Evolutionary conservation across 768 basidiomycete genomes (phyloP), one percentile per base, ranked within the genome.

Genomic region (Pleurotus citrinopileatus): DNA sequence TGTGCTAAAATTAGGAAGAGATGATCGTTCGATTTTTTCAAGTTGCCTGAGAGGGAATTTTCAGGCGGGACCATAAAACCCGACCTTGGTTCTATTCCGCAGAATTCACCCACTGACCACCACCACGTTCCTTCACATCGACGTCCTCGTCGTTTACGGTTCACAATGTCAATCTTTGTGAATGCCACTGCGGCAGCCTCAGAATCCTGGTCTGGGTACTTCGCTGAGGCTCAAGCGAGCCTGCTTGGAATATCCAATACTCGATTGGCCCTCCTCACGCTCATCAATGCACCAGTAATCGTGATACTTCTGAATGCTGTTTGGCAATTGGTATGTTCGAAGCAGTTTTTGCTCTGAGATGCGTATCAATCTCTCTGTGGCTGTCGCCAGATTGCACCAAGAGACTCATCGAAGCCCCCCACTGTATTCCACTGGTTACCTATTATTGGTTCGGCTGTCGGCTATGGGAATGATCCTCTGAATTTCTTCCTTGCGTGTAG

Each of bases 361-460:
- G 10, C 13, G 4, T 53, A 5, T 48, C 26, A 12, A 53, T n/a
- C 29, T n/a, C n/a, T n/a, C n/a, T n/a, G n/a, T n/a, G n/a, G 32
- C 43, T 8, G 4, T 42, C 22, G 28, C 10, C 55, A 94, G 91
- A 58, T 87, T 51, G 61, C 84, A 29, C 91, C 92, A 8, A 78
- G 79, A 55, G 81, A 85, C 64, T 76, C 82, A 19, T 83, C 83
- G 15, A 72, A 86, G 37, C 97, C 97, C 1, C 97, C 97, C 0
- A 74, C 89, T 37, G 93, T 98, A 17, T 99, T 98, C 75, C 92
- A 98, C 67, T 86, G 87, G 77, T 70, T 98, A 42, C 97, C 97
- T 5, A 77, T 89, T 64, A 69, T 99, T 58, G 97, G 97, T 20
- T 97, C 94, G 26, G 91, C 94, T 0, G 79, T 91, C 12, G 67